A percentile compares a stretch with the other conserved stretches of the same genome.
These are phyloP conservation scores for Thermoascus crustaceus DNA, from an alignment of 2,329 filamentous ascomycete species.

Conservation along the genomic window DNA sequence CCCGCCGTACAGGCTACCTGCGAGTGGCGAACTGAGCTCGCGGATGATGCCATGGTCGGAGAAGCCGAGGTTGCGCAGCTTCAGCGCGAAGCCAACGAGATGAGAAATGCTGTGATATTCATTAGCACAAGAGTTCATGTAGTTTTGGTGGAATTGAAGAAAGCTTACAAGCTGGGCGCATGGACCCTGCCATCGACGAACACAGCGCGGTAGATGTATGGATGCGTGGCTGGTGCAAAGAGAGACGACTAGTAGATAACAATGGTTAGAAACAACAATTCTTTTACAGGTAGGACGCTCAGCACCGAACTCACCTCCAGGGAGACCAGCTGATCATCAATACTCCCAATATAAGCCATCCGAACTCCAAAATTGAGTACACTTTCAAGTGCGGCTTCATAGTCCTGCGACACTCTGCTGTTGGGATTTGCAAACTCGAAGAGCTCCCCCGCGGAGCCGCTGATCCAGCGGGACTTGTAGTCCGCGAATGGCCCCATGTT, in stretches of 20 bases:
- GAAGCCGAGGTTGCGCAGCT: slow-evolving; percentile 85
- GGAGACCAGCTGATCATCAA: slow-evolving; percentile 93
- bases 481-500: slow-evolving; percentile 88
- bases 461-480: slow-evolving; percentile 82
- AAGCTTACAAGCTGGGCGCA: slow-evolving; percentile 70
- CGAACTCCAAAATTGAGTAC: slow-evolving; percentile 72
- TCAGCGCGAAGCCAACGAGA: slow-evolving; percentile 85
- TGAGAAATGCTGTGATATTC: slow-evolving; percentile 58
- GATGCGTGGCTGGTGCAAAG: slow-evolving; percentile 77
- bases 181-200: slow-evolving; percentile 92
- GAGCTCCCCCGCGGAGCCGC: slow-evolving; percentile 83
- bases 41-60: slow-evolving; percentile 89
- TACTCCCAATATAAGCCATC: slow-evolving; percentile 83
- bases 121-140: slow-evolving; percentile 8
- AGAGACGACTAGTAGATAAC: slow-evolving; percentile 58
- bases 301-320: slow-evolving; percentile 57
- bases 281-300: background rate
- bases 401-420: slow-evolving; percentile 73
- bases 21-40: slow-evolving; percentile 79
- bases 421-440: slow-evolving; percentile 85
- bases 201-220: slow-evolving; percentile 89
- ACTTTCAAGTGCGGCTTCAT: slow-evolving; percentile 65
- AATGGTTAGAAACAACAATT: slow-evolving; percentile 14
- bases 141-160: background rate
- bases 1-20: slow-evolving; percentile 82